These are phyloP conservation scores for Diaporthe vexans DNA, from an alignment of 2,329 filamentous ascomycete species.

Conservation along the genomic window DNA sequence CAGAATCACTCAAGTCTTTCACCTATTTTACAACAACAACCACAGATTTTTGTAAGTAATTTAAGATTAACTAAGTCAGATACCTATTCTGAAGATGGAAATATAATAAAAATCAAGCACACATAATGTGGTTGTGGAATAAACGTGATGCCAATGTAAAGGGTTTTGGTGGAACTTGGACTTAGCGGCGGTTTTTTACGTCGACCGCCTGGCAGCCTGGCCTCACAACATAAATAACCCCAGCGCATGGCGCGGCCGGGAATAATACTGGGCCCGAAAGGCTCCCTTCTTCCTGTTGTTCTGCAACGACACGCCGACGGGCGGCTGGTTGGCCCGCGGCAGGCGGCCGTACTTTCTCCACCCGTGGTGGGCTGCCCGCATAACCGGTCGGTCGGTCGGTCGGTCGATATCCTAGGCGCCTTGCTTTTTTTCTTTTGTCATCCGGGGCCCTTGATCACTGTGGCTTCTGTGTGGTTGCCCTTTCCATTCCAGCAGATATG, in stretches of 20 bases:
- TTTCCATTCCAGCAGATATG: not conserved
- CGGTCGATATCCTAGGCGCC: slow-evolving; percentile 6
- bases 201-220: not conserved
- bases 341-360: slow-evolving; percentile 16
- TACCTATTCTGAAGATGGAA: no score
- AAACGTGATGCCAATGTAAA: no score
- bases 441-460: not conserved
- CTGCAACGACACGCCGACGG: slow-evolving; percentile 14
- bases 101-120: no score
- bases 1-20: no score
- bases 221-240: not conserved
- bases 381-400: slow-evolving; percentile 8
- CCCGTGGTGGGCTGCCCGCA: slow-evolving; percentile 5
- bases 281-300: not conserved
- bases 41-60: no score
- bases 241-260: slow-evolving; percentile 3
- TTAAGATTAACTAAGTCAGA: no score
- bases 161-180: no score
- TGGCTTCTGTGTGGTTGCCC: not conserved
- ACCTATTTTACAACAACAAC: no score
- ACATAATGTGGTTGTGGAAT: no score
- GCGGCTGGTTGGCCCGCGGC: slow-evolving; percentile 21
- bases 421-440: not conserved
- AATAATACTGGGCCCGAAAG: not conserved
- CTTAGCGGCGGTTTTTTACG: no score